phyloP scores from a whole-genome alignment of 306 rosid genomes.

The Abrus precatorius region DNA sequence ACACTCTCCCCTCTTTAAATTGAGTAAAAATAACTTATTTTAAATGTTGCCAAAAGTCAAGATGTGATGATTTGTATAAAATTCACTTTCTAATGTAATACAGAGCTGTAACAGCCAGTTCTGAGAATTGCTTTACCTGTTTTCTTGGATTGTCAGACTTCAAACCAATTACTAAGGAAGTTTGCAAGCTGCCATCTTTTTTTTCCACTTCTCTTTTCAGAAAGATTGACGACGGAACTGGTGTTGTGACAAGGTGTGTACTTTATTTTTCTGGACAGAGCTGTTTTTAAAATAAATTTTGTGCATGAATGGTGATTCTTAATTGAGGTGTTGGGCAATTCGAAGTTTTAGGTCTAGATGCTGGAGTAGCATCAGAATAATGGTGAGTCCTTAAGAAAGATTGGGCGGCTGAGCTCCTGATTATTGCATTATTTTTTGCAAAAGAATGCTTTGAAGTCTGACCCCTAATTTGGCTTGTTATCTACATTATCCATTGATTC shows the following conservation, averaged over 20 bases:
- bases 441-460: conserved; percentile 14
- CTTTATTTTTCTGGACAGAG: conserved; percentile 25
- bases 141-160: conserved; percentile 74
- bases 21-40: conserved; percentile 26
- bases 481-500: conserved; percentile 4
- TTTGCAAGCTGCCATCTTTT: conserved; percentile 99
- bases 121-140: conserved; percentile 53
- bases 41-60: conserved; percentile 25
- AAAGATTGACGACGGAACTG: conserved; percentile 87
- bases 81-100: conserved; percentile 31
- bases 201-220: conserved; percentile 82
- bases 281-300: conserved; percentile 9
- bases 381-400: conserved; percentile 22
- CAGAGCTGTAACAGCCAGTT: conserved; percentile 33
- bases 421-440: conserved; percentile 33
- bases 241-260: conserved; percentile 84
- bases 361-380: conserved; percentile 37
- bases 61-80: conserved; percentile 20
- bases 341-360: conserved; percentile 40
- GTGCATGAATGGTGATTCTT: conserved; percentile 41
- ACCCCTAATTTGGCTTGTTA: conserved; percentile 40
- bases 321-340: conserved; percentile 40
- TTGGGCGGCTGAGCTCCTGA: not conserved
- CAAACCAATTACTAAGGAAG: conserved; percentile 83
- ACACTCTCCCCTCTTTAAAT: conserved; percentile 21